These are phyloP conservation scores for Stromatinia cepivora DNA, from an alignment of 2,329 filamentous ascomycete genomes.

Conservation along the genomic window DNA sequence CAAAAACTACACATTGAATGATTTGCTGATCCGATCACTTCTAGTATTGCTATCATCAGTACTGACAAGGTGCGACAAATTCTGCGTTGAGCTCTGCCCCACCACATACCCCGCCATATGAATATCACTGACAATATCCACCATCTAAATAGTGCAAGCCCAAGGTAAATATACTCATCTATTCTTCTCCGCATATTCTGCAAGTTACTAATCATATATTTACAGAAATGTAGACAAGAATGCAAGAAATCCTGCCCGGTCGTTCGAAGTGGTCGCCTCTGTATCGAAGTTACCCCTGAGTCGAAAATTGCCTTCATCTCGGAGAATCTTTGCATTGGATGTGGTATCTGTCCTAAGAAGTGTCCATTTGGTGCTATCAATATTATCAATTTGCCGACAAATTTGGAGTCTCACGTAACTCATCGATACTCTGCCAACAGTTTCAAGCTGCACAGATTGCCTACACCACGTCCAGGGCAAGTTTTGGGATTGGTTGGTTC, in stretches of 20 bases:
- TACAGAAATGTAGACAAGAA: slow-evolving; percentile 94
- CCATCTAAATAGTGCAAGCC: slow-evolving; percentile 70
- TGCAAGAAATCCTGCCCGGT: slow-evolving; percentile 99
- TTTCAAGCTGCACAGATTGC: slow-evolving; percentile 97
- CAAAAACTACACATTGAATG: neutral
- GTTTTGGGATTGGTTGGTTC: slow-evolving; percentile 96
- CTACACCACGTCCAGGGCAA: slow-evolving; percentile 92
- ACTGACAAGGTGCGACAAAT: slow-evolving; percentile 79
- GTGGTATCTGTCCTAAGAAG: slow-evolving; percentile 99
- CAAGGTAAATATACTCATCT: slow-evolving; percentile 57
- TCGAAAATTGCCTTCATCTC: slow-evolving; percentile 98
- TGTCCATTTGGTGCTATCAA: slow-evolving; percentile 98
- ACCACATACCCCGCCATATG: slow-evolving; percentile 40
- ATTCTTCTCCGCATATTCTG: slow-evolving; percentile 10
- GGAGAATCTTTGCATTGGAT: slow-evolving; percentile 93
- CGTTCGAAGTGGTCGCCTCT: slow-evolving; percentile 94
- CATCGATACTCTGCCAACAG: slow-evolving; percentile 99
- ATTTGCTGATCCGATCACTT: slow-evolving; percentile 26
- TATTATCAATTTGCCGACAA: slow-evolving; percentile 99
- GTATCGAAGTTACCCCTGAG: slow-evolving; percentile 86
- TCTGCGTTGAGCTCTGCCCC: slow-evolving; percentile 43
- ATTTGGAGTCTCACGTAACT: slow-evolving; percentile 96
- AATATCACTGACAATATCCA: slow-evolving; percentile 45
- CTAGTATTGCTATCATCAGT: slow-evolving; percentile 97
- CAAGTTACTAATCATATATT: slow-evolving; percentile 39